phyloP scores from a whole-genome alignment of 2,329 filamentous ascomycete species.

The Trichophyton benhamiae region DNA sequence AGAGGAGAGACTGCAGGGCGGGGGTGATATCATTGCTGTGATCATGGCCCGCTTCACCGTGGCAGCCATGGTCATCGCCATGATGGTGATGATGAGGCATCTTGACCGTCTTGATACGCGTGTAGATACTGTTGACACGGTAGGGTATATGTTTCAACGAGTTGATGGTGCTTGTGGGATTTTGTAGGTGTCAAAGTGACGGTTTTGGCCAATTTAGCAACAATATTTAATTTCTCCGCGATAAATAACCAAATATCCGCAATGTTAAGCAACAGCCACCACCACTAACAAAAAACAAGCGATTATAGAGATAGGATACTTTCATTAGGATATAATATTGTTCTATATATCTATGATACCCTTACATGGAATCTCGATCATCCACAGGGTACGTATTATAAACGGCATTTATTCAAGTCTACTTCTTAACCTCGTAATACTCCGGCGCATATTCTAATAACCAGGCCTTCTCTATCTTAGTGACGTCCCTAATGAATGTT shows the following conservation, averaged over 20 bases:
- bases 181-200: too few relatives aligned
- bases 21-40: slow-evolving; percentile 88
- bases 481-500: slow-evolving; percentile 80
- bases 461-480: slow-evolving; percentile 90
- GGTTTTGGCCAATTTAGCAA: too few relatives aligned
- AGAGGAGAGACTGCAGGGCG: slow-evolving; percentile 78
- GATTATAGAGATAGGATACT: too few relatives aligned
- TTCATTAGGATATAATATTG: too few relatives aligned
- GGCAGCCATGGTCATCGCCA: slow-evolving; percentile 37
- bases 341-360: too few relatives aligned
- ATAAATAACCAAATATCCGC: not conserved
- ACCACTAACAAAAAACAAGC: too few relatives aligned
- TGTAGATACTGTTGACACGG: not conserved
- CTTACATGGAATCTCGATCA: too few relatives aligned
- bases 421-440: slow-evolving; percentile 54
- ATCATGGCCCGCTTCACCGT: slow-evolving; percentile 56
- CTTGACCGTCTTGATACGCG: not conserved
- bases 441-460: slow-evolving; percentile 75
- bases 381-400: not conserved
- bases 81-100: slow-evolving; percentile 25
- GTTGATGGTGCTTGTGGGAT: not conserved
- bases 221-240: too few relatives aligned
- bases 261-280: too few relatives aligned
- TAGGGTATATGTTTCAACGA: not conserved
- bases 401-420: not conserved